These are phyloP conservation scores for Russula olivacea DNA, from an alignment of 768 basidiomycete genomes.

Conservation along the genomic window DNA sequence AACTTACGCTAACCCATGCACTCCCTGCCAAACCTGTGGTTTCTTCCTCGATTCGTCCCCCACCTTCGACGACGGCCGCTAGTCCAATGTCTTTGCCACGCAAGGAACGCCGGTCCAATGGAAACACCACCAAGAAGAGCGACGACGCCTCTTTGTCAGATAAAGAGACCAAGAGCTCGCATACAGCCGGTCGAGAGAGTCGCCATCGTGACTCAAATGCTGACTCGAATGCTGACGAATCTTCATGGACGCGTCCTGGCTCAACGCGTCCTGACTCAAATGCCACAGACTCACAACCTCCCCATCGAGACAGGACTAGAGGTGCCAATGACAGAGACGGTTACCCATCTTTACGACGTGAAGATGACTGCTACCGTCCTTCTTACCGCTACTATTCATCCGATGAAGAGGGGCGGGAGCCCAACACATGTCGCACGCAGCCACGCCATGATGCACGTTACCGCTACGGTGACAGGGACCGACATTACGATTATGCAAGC, in stretches of 20 bases:
- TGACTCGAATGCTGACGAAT: conserved; percentile 17
- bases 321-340: conserved; percentile 17
- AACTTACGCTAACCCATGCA: conserved; percentile 20
- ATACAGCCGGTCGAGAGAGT: conserved; percentile 6
- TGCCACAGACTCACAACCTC: conserved; percentile 15
- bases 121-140: conserved; percentile 8
- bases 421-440: background rate
- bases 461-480: conserved; percentile 15
- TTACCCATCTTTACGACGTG: conserved; percentile 6
- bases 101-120: conserved; percentile 25
- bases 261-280: conserved; percentile 10
- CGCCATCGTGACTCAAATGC: conserved; percentile 10
- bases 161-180: conserved; percentile 18
- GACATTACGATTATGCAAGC: conserved; percentile 5
- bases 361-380: conserved; percentile 19
- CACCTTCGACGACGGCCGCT: conserved; percentile 25
- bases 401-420: conserved; percentile 19
- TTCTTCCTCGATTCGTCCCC: conserved; percentile 19
- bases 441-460: conserved; percentile 10
- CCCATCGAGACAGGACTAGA: conserved; percentile 10
- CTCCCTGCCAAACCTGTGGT: conserved; percentile 24
- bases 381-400: conserved; percentile 8
- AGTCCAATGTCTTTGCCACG: conserved; percentile 26
- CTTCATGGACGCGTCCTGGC: conserved; percentile 21
- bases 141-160: conserved; percentile 16